These are phyloP conservation scores for Mycena rebaudengoi DNA, from an alignment of 768 basidiomycete genomes.

Conservation along the genomic window DNA sequence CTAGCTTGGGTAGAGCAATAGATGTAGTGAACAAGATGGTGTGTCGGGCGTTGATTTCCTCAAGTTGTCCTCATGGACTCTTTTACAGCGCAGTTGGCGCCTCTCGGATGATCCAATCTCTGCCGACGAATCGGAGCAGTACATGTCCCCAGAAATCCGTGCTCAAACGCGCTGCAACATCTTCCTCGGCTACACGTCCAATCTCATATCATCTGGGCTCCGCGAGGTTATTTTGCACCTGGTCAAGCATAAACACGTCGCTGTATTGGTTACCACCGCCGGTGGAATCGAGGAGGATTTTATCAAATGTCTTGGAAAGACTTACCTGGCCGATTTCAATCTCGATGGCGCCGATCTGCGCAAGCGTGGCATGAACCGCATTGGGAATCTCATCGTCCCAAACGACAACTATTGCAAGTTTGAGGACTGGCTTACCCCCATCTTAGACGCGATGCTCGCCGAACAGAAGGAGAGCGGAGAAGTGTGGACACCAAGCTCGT, in stretches of 20 bases:
- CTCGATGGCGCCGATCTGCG: conserved; percentile 90
- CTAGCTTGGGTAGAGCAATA: conserved; percentile 87
- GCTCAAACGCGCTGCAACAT: conserved; percentile 82
- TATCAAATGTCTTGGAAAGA: conserved; percentile 98
- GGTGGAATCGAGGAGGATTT: conserved; percentile 99
- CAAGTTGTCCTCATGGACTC: background rate
- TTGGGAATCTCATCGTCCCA: conserved; percentile 95
- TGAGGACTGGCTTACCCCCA: conserved; percentile 98
- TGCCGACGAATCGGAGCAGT: conserved; percentile 77
- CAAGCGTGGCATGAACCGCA: conserved; percentile 92
- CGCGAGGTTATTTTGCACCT: conserved; percentile 93
- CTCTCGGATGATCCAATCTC: conserved; percentile 84
- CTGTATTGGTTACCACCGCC: conserved; percentile 94
- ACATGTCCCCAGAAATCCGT: conserved; percentile 63
- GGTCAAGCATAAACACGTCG: conserved; percentile 91
- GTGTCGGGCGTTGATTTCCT: no score
- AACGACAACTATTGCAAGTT: conserved; percentile 99
- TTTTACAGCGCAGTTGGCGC: conserved; percentile 81
- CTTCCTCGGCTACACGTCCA: conserved; percentile 98
- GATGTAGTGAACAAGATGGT: conserved; percentile 96
- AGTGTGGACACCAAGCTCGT: conserved; percentile 93
- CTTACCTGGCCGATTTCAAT: conserved; percentile 93
- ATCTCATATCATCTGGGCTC: conserved; percentile 96
- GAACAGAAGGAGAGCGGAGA: conserved; percentile 79
- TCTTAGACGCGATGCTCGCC: conserved; percentile 87